Evolutionary conservation across 1,284 basidiomycete genomes (phyloP).

Genomic region (Xerocomus nothofagi): DNA sequence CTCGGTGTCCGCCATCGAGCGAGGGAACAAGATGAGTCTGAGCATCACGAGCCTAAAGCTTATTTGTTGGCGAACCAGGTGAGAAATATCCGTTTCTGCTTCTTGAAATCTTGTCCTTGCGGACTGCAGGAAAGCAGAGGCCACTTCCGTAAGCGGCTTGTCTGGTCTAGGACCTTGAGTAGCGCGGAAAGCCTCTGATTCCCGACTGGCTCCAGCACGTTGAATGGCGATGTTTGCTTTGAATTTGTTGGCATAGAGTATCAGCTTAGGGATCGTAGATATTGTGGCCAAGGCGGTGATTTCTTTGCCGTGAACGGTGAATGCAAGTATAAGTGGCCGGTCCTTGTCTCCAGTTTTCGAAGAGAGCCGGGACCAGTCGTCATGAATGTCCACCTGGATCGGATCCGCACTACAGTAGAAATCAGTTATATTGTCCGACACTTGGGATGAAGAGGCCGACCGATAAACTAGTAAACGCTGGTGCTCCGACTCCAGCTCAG

Average conservation of each 20-base stretch:
- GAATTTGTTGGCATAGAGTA: slow-evolving; percentile 73
- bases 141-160: slow-evolving; percentile 78
- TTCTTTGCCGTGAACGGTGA: slow-evolving; percentile 72
- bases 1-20: slow-evolving; percentile 71
- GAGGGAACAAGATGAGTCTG: slow-evolving; percentile 71
- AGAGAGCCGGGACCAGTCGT: slow-evolving; percentile 74
- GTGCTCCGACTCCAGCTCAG: slow-evolving; percentile 74
- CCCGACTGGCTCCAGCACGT: slow-evolving; percentile 68
- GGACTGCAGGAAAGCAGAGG: slow-evolving; percentile 78
- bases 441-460: slow-evolving; percentile 42
- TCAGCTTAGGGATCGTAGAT: slow-evolving; percentile 69
- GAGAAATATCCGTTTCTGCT: slow-evolving; percentile 55
- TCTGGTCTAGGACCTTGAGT: slow-evolving; percentile 67
- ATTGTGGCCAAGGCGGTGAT: slow-evolving; percentile 73
- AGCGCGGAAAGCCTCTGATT: slow-evolving; percentile 69
- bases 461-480: slow-evolving; percentile 77
- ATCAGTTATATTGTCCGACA: background rate
- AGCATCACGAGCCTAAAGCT: slow-evolving; percentile 62
- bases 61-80: slow-evolving; percentile 70
- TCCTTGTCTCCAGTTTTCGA: slow-evolving; percentile 42
- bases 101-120: slow-evolving; percentile 69
- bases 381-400: slow-evolving; percentile 69
- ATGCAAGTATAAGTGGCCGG: slow-evolving; percentile 70
- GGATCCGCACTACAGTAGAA: slow-evolving; percentile 66
- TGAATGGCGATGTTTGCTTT: slow-evolving; percentile 71